Percentiles rank a stretch among this genome's conserved stretches.
Evolutionary conservation across 768 basidiomycete genomes (phyloP).

Genomic region (Termitomyces heimii): DNA sequence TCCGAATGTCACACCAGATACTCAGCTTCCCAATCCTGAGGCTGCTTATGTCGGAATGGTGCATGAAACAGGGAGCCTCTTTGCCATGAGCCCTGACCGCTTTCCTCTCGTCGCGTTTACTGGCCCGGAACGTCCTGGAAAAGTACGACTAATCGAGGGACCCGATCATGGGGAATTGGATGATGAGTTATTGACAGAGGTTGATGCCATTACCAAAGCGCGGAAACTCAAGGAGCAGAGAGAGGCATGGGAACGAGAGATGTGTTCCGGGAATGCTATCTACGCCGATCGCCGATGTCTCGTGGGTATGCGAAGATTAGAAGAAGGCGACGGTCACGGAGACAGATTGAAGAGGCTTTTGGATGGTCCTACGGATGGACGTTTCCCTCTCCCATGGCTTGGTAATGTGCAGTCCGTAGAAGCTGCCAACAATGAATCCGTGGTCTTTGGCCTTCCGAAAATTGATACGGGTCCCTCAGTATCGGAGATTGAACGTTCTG

Average conservation of each 20-base stretch:
- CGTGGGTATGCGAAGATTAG: constrained; percentile 53
- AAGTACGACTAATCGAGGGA: constrained; percentile 20
- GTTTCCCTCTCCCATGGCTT: constrained; percentile 6
- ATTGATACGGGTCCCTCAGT: background rate
- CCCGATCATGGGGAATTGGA: constrained; percentile 7
- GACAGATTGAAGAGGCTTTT: constrained; percentile 45
- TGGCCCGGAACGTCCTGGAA: constrained; percentile 17
- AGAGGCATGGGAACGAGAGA: constrained; percentile 9
- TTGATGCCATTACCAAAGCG: constrained; percentile 39
- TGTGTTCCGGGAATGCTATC: constrained; percentile 8
- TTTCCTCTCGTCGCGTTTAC: constrained; percentile 82
- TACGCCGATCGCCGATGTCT: constrained; percentile 49
- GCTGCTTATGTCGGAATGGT: constrained; percentile 82
- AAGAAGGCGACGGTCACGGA: constrained; percentile 42
- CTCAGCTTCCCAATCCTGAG: constrained; percentile 41
- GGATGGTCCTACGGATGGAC: constrained; percentile 44
- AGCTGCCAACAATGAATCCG: constrained; percentile 1
- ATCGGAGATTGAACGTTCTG: background rate
- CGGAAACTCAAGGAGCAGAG: constrained; percentile 27
- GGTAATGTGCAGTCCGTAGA: constrained; percentile 8
- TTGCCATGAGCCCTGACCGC: constrained; percentile 75
- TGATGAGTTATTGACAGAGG: constrained; percentile 29
- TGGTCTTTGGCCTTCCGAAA: background rate
- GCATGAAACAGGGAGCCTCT: constrained; percentile 66
- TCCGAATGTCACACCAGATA: constrained; percentile 41